These are phyloP conservation scores for Lactifluus hygrophoroides DNA, from an alignment of 768 basidiomycete genomes.

Conservation along the genomic window DNA sequence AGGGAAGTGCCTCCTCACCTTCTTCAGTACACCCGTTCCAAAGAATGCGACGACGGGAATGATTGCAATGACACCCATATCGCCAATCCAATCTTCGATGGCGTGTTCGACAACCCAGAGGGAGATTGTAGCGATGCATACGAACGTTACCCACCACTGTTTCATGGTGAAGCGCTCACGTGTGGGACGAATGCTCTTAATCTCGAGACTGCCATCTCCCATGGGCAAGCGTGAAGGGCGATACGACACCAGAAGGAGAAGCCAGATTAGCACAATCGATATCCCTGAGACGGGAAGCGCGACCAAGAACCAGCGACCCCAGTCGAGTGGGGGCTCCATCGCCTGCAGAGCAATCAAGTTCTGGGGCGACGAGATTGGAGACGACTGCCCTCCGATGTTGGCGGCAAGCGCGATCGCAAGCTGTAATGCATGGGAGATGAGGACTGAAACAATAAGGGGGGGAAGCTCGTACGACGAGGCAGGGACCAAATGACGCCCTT, in stretches of 20 bases:
- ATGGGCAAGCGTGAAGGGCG: slow-evolving; percentile 61
- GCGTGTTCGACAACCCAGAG: slow-evolving; percentile 85
- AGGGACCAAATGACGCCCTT: slow-evolving; percentile 79
- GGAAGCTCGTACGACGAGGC: slow-evolving; percentile 68
- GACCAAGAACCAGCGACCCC: slow-evolving; percentile 91
- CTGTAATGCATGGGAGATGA: slow-evolving; percentile 32
- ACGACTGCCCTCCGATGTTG: slow-evolving; percentile 95
- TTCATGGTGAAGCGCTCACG: slow-evolving; percentile 72
- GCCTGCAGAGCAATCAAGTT: slow-evolving; percentile 86
- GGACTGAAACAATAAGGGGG: neutral
- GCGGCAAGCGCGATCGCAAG: slow-evolving; percentile 96
- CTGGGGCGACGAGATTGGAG: slow-evolving; percentile 96
- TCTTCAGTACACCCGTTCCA: slow-evolving; percentile 85
- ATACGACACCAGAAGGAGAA: slow-evolving; percentile 77
- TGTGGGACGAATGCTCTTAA: slow-evolving; percentile 76
- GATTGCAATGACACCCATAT: slow-evolving; percentile 97
- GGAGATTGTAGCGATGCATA: slow-evolving; percentile 76
- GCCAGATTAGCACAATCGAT: slow-evolving; percentile 88
- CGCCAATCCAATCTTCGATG: slow-evolving; percentile 71
- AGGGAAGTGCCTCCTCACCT: slow-evolving; percentile 43
- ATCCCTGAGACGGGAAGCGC: slow-evolving; percentile 83
- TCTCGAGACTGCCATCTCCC: slow-evolving; percentile 70
- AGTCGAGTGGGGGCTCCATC: slow-evolving; percentile 82
- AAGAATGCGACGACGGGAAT: slow-evolving; percentile 92
- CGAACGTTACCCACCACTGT: slow-evolving; percentile 84